Evolutionary conservation across 2,329 filamentous ascomycete species (phyloP).

Genomic region (Pseudogymnoascus sp.): DNA sequence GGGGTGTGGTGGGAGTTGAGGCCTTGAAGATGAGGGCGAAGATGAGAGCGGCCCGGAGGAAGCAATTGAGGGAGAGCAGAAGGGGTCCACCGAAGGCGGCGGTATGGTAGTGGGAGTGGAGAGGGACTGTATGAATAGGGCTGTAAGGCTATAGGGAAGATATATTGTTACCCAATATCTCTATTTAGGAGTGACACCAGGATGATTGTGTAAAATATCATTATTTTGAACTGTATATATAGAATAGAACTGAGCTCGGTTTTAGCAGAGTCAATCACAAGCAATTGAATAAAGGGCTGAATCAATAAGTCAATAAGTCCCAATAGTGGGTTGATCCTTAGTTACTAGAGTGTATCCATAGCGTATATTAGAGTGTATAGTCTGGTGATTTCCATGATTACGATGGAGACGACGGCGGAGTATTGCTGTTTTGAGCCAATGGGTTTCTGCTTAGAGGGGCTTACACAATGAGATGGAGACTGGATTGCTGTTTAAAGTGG

Average conservation of each 20-base stretch:
- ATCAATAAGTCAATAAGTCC: background rate
- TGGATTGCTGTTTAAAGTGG: background rate
- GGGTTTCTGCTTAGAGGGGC: background rate
- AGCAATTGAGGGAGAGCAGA: conserved; percentile 19
- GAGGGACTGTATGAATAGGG: background rate
- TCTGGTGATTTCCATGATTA: background rate
- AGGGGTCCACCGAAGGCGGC: conserved; percentile 17
- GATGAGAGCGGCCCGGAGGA: conserved; percentile 20
- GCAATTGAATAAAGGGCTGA: background rate
- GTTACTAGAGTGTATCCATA: background rate
- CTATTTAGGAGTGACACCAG: background rate
- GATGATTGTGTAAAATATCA: background rate
- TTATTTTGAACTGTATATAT: background rate
- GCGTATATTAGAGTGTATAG: background rate
- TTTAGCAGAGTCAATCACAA: background rate
- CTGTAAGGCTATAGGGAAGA: background rate
- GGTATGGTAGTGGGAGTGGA: conserved; percentile 11
- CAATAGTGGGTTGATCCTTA: background rate
- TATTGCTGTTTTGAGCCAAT: background rate
- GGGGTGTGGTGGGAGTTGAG: conserved; percentile 25
- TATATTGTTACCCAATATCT: background rate
- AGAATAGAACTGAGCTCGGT: background rate
- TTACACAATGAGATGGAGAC: background rate
- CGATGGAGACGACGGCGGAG: background rate
- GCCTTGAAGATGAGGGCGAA: conserved; percentile 21